Evolutionary conservation across 257 asterid species (phyloP), one percentile per base, ranked within the genome.

Genomic region (Petrea volubilis): DNA sequence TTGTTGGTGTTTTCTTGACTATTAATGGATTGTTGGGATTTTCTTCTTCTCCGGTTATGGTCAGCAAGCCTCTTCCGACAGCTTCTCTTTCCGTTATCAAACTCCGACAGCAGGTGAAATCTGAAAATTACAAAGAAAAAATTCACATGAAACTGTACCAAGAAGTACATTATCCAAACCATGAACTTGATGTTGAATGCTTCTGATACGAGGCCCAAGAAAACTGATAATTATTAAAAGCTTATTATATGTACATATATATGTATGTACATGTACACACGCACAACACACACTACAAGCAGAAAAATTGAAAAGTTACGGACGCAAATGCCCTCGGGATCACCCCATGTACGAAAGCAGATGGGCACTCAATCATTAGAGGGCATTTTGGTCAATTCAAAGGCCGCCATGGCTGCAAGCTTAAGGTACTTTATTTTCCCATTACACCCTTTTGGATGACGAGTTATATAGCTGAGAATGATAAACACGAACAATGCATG

Each of bases 41-140:
- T 95, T 25, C 99, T 81, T 61, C 99, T 74, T 25, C 99, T 52
- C 51, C 97, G 88, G 85, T 95, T 95, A 58, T 95, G 99, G 76
- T 95, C 99, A 25, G 99, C 99, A 6, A 95, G 86, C 68, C 99
- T 76, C 55, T 88, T 92, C 47, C 99, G 90, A 95, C 99, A 95
- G 41, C 99, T 95, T 50, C 98, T 76, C 78, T 95, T 95, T 24
- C 99, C 98, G 36, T 95, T 92, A 65, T 92, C 99, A 21, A 95
- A 95, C 73, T 95, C 98, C 46, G 96, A 78, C 46, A 90, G 91
- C 34, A 87, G 84, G 68, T 95, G 99, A 77, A 95, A 95, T 79
- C 99, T 95, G 79, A 28, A 67, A 59, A 33, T 10, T 38, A 71
- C 24, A 56, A 56, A 51, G 14, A 21, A 17, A 27, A 53, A 40